Evolutionary conservation across 140 eudicot genomes (phyloP).

Genomic region (Bidens hawaiensis): DNA sequence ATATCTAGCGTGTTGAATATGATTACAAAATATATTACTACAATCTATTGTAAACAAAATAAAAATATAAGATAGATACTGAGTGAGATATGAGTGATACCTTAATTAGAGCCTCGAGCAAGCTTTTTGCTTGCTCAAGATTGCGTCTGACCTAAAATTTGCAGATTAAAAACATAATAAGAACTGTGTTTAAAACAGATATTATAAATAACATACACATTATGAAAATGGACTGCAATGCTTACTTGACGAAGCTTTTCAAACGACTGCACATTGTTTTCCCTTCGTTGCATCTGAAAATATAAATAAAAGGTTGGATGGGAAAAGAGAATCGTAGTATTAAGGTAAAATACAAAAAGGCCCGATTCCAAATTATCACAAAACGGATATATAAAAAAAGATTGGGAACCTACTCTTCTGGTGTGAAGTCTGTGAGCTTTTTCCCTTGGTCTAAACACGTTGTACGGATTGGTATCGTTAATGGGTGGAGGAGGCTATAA

Average conservation of each 20-base stretch:
- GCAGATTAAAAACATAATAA: not conserved
- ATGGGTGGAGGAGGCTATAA: constrained; percentile 98
- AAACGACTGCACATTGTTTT: constrained; percentile 95
- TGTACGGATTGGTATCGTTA: constrained; percentile 94
- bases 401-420: constrained; percentile 57
- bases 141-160: constrained; percentile 75
- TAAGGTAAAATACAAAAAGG: not conserved
- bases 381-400: not conserved
- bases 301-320: not conserved
- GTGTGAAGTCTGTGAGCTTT: constrained; percentile 96
- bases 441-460: constrained; percentile 97
- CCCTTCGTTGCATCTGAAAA: constrained; percentile 96
- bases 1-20: not conserved
- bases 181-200: not conserved
- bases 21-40: not conserved
- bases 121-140: constrained; percentile 85
- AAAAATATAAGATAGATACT: not conserved
- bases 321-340: not conserved
- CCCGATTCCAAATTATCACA: too few relatives aligned
- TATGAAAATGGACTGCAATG: not conserved
- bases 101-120: constrained; percentile 75
- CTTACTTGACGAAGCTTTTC: constrained; percentile 98
- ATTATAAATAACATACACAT: not conserved
- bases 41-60: not conserved
- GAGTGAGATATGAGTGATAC: constrained; percentile 23